phyloP scores from a whole-genome alignment of 768 basidiomycete species.

The Pisolithus microcarpus region DNA sequence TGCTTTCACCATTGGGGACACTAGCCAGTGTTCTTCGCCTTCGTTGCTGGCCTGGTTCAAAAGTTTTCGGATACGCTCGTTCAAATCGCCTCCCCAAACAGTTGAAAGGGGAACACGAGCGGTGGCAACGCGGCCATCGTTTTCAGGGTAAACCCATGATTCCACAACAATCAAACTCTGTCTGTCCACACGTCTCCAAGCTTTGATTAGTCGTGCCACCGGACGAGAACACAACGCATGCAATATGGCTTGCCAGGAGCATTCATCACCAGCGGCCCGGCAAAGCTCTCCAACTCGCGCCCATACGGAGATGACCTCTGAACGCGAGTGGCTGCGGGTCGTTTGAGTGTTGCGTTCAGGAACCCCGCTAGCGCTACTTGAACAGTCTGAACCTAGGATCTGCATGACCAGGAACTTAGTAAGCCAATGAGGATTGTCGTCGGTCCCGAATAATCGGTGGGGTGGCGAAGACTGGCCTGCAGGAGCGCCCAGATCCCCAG shows the following conservation, averaged over 20 bases:
- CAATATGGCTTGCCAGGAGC: slow-evolving; percentile 70
- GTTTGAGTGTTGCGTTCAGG: slow-evolving; percentile 28
- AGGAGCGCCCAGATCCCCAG: neutral
- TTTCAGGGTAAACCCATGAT: slow-evolving; percentile 52
- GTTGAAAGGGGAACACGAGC: slow-evolving; percentile 41
- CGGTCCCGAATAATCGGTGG: slow-evolving; percentile 56
- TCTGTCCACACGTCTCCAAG: slow-evolving; percentile 69
- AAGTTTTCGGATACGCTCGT: slow-evolving; percentile 38
- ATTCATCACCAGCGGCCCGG: slow-evolving; percentile 67
- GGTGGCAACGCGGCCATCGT: slow-evolving; percentile 24
- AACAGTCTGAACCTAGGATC: slow-evolving; percentile 56
- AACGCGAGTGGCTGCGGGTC: slow-evolving; percentile 62
- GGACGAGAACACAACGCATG: slow-evolving; percentile 66
- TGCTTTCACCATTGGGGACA: slow-evolving; percentile 35
- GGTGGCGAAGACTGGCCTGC: slow-evolving; percentile 11
- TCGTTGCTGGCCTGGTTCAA: slow-evolving; percentile 40
- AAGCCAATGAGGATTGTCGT: slow-evolving; percentile 73
- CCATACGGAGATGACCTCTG: slow-evolving; percentile 70
- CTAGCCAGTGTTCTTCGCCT: slow-evolving; percentile 37
- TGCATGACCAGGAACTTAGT: slow-evolving; percentile 67
- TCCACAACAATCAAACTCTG: slow-evolving; percentile 53
- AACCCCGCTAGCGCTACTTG: slow-evolving; percentile 21
- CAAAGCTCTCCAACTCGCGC: slow-evolving; percentile 66
- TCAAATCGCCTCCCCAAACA: slow-evolving; percentile 65
- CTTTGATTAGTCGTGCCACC: slow-evolving; percentile 70